Conservation (phyloP, 164 flowering plant species). For the Magnolia kwangsiensis region DNA sequence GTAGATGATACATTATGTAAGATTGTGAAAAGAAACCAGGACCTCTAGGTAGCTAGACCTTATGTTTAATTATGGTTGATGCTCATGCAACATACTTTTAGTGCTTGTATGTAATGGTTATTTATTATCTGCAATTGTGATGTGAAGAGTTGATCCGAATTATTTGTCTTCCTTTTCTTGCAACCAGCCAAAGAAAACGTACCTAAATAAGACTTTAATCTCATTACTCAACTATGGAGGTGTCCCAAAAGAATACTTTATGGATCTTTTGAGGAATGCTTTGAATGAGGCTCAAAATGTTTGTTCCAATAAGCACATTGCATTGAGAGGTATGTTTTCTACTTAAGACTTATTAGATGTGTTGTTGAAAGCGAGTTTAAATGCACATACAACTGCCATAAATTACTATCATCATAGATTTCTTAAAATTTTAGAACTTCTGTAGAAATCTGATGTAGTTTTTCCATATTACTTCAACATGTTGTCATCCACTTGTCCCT, state of each 20-base stretch:
- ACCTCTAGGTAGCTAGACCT: too few relatives aligned
- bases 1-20: too few relatives aligned
- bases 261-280: constrained; percentile 34
- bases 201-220: constrained; percentile 45
- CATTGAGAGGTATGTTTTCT: constrained; percentile 41
- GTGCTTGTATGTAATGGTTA: neutral
- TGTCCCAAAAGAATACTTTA: constrained; percentile 26
- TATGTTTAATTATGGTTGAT: neutral
- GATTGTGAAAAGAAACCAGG: too few relatives aligned
- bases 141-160: neutral
- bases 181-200: too few relatives aligned
- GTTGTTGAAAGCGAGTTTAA: neutral
- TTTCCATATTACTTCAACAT: neutral
- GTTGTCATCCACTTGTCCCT: neutral
- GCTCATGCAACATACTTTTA: neutral
- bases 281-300: constrained; percentile 37
- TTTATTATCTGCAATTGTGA: neutral
- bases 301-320: constrained; percentile 38
- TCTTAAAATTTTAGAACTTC: neutral
- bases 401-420: too few relatives aligned
- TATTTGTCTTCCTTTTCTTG: neutral
- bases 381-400: neutral
- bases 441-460: neutral
- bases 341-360: constrained; percentile 3
- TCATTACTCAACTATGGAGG: constrained; percentile 40